These are phyloP conservation scores for Trichaptum fuscoviolaceum DNA, from an alignment of 768 basidiomycete genomes.

Conservation along the genomic window DNA sequence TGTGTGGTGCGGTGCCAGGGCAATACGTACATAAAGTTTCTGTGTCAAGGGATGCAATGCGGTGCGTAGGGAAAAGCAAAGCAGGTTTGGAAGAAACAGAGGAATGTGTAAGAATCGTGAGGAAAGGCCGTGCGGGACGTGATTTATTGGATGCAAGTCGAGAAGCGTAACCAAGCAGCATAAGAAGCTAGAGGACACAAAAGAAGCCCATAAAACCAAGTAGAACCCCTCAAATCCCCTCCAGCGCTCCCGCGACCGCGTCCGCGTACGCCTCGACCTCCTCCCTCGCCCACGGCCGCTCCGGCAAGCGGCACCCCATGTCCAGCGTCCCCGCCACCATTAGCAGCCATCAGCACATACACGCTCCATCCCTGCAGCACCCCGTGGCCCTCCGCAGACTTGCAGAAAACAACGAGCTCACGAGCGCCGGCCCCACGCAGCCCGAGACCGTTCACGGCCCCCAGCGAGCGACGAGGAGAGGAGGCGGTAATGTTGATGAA, in stretches of 20 bases:
- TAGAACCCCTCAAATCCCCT: slow-evolving; percentile 1
- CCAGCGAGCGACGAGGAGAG: slow-evolving; percentile 49
- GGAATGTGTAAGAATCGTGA: too few species aligned
- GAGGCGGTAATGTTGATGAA: slow-evolving; percentile 50
- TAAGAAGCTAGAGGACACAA: too few species aligned
- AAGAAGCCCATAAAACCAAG: too few species aligned
- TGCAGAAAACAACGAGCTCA: slow-evolving; percentile 20
- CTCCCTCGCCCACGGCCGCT: background rate
- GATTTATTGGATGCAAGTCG: too few species aligned
- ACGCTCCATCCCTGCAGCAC: background rate
- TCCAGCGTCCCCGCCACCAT: background rate
- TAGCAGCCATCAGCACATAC: background rate
- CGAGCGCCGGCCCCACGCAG: slow-evolving; percentile 24
- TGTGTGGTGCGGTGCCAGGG: too few species aligned
- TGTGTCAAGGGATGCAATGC: too few species aligned
- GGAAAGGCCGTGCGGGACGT: too few species aligned
- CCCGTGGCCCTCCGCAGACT: background rate
- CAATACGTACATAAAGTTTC: too few species aligned
- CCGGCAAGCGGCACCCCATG: background rate
- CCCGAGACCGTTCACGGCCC: slow-evolving; percentile 52
- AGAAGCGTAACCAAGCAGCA: too few species aligned
- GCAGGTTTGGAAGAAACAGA: too few species aligned
- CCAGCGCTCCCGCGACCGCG: too few species aligned
- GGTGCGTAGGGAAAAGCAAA: too few species aligned
- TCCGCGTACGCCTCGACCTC: background rate